phyloP scores from a whole-genome alignment of 192 early-diverging fungal genomes.

The Lobulomyces angularis region DNA sequence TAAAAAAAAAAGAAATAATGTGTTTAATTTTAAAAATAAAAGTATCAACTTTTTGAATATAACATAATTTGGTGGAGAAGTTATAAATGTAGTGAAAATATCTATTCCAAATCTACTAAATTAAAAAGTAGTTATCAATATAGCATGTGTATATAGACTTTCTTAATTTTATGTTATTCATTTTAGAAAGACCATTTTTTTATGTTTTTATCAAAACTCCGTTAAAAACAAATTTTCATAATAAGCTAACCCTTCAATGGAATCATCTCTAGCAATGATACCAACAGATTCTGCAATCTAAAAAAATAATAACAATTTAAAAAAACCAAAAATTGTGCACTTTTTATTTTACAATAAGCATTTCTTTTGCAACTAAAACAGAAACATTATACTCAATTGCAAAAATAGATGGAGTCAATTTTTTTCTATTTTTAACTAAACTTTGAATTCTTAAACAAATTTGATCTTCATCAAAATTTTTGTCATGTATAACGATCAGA shows the following conservation, averaged over 20 bases:
- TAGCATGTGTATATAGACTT: too few relatives aligned
- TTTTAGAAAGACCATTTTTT: too few relatives aligned
- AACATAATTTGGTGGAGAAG: too few relatives aligned
- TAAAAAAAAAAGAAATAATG: too few relatives aligned
- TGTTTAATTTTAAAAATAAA: too few relatives aligned
- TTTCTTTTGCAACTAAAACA: slow-evolving; percentile 49
- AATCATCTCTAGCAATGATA: slow-evolving; percentile 77
- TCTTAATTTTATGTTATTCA: too few relatives aligned
- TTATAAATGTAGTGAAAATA: too few relatives aligned
- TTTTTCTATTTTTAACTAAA: slow-evolving; percentile 23
- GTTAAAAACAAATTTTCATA: slow-evolving; percentile 76
- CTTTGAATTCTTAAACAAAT: slow-evolving; percentile 43
- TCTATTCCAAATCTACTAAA: too few relatives aligned
- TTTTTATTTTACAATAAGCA: slow-evolving; percentile 42
- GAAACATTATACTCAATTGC: slow-evolving; percentile 48
- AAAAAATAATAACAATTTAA: slow-evolving; percentile 14
- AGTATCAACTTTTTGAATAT: too few relatives aligned
- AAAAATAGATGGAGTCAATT: slow-evolving; percentile 56
- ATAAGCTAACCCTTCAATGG: slow-evolving; percentile 68
- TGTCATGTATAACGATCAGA: slow-evolving; percentile 61
- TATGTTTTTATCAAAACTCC: too few relatives aligned
- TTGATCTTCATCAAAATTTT: slow-evolving; percentile 47
- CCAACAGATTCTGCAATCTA: slow-evolving; percentile 69
- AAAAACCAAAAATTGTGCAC: neutral
- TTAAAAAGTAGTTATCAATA: too few relatives aligned